A percentile compares a stretch with the other conserved stretches of the same genome.
Evolutionary conservation across 208 protist genomes (phyloP).

Genomic region (Phytomonas sp.): DNA sequence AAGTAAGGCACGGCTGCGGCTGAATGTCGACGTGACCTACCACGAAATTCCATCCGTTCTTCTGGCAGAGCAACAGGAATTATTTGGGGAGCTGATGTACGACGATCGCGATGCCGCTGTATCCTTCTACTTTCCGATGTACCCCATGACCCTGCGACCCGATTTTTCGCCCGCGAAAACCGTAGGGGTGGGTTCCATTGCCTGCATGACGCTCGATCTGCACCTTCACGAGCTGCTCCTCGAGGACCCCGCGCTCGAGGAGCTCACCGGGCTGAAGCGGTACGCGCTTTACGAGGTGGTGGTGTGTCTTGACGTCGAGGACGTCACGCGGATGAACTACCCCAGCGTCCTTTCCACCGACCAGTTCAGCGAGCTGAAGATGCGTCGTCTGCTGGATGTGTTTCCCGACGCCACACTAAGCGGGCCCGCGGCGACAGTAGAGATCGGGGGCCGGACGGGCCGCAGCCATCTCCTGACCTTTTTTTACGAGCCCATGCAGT

Average conservation of each 20-base stretch:
- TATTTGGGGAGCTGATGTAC: slow-evolving; percentile 74
- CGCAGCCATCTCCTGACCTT: slow-evolving; percentile 73
- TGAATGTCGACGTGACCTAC: slow-evolving; percentile 75
- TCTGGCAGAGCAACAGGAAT: slow-evolving; percentile 66
- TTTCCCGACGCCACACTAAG: slow-evolving; percentile 65
- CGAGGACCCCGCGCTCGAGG: slow-evolving; percentile 61
- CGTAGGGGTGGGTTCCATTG: slow-evolving; percentile 81
- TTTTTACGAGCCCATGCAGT: slow-evolving; percentile 68
- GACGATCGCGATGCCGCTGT: slow-evolving; percentile 73
- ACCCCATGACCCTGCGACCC: slow-evolving; percentile 71
- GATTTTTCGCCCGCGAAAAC: slow-evolving; percentile 85
- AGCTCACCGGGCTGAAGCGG: slow-evolving; percentile 70
- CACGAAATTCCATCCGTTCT: slow-evolving; percentile 35
- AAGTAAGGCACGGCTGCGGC: slow-evolving; percentile 26
- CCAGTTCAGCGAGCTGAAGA: slow-evolving; percentile 84
- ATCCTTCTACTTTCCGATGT: slow-evolving; percentile 66
- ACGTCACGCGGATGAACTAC: slow-evolving; percentile 79
- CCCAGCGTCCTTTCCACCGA: slow-evolving; percentile 81
- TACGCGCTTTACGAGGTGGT: slow-evolving; percentile 71
- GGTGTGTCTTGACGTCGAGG: slow-evolving; percentile 80
- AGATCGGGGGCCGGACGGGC: slow-evolving; percentile 53
- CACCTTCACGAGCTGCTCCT: slow-evolving; percentile 70
- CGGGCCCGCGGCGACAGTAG: slow-evolving; percentile 49
- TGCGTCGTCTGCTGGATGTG: slow-evolving; percentile 60
- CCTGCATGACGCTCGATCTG: slow-evolving; percentile 84